Base-by-base conservation (phyloP, 208 protist species). In the Wallacemonas collosoma region DNA sequence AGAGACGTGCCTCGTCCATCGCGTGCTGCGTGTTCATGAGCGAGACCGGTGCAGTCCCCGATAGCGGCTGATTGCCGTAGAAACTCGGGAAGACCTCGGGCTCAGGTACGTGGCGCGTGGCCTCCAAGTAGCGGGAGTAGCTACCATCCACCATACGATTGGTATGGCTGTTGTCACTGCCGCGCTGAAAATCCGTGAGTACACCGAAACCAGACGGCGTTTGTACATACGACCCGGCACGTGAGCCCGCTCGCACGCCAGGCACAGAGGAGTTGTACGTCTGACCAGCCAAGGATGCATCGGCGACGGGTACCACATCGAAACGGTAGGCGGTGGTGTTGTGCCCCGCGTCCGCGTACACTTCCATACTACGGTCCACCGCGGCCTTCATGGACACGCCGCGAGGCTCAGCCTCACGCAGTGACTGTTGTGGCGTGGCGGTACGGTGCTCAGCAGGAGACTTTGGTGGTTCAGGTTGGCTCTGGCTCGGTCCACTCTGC, bases 121-220 rank as follows among this genome's bases (percentile, higher is more conserved):
- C 80, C 48, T 84, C 71, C n/a, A 93, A 71, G 58, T 85, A 90
- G 66, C 87, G 87, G 3, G 87, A 93, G 79, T 93, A 93, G 64
- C 75, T 83, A 12, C 87, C 87, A 45, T 76, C 62, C 38, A 79
- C 77, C 87, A 93, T 93, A 50, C 87, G 81, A 73, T 93, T 93
- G n/a, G 78, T 75, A 68, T 90, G 87, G 56, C 84, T 93, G 78
- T 93, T 93, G 68, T 90, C 82, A 15, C 45, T 53, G n/a, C 82
- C 86, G 14, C 85, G 85, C 35, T 83, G 82, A 56, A 88, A 90
- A 17, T 81, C 67, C 35, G 70, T 65, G 45, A 79, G 74, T 7
- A 73, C 76, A n/a, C 40, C 60, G 2, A 65, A 3, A 1, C 60
- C 60, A 51, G 15, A 53, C 40, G 7, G 5, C 9, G 60, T 65